A percentile compares a stretch with the other conserved stretches of the same genome.
phyloP scores from a whole-genome alignment of 345 rosid genomes.

The Stellera chamaejasme region DNA sequence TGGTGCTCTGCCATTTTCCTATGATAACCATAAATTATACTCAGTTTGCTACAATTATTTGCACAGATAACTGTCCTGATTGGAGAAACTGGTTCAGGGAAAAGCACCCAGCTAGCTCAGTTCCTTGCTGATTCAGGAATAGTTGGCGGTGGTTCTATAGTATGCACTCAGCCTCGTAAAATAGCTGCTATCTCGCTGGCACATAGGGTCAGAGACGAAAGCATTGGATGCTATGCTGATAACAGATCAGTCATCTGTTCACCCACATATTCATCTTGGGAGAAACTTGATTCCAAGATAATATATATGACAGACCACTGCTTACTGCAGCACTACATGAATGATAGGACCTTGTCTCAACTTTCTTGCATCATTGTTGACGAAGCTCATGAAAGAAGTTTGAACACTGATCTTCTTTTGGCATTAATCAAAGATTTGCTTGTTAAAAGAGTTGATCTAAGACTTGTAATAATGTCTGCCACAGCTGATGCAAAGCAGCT shows the following conservation, averaged over 20 bases:
- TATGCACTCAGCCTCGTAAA: slow-evolving; percentile 88
- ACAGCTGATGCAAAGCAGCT: slow-evolving; percentile 81
- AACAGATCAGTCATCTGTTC: slow-evolving; percentile 39
- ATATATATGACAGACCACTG: slow-evolving; percentile 82
- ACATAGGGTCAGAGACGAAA: slow-evolving; percentile 68
- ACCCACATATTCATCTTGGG: slow-evolving; percentile 54
- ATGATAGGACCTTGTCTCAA: slow-evolving; percentile 55
- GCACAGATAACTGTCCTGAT: slow-evolving; percentile 60
- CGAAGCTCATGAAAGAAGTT: slow-evolving; percentile 96
- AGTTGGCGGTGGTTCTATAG: slow-evolving; percentile 42
- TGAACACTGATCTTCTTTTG: slow-evolving; percentile 87
- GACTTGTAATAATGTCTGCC: slow-evolving; percentile 92
- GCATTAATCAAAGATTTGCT: slow-evolving; percentile 62
- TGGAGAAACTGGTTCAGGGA: slow-evolving; percentile 97
- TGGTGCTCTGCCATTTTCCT: neutral
- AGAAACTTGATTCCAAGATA: slow-evolving; percentile 46
- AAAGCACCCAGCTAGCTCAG: slow-evolving; percentile 90
- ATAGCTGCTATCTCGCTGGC: slow-evolving; percentile 77
- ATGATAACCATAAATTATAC: too few relatives aligned
- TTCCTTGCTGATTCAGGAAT: slow-evolving; percentile 85
- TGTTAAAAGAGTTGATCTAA: slow-evolving; percentile 40
- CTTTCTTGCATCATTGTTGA: slow-evolving; percentile 78
- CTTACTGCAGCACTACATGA: slow-evolving; percentile 66
- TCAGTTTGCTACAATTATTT: slow-evolving; percentile 7
- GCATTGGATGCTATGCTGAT: slow-evolving; percentile 48